Percentiles rank a stretch among this genome's conserved stretches.
These are phyloP conservation scores for Nicotiana otophora DNA, from an alignment of 257 asterid species.

Conservation along the genomic window DNA sequence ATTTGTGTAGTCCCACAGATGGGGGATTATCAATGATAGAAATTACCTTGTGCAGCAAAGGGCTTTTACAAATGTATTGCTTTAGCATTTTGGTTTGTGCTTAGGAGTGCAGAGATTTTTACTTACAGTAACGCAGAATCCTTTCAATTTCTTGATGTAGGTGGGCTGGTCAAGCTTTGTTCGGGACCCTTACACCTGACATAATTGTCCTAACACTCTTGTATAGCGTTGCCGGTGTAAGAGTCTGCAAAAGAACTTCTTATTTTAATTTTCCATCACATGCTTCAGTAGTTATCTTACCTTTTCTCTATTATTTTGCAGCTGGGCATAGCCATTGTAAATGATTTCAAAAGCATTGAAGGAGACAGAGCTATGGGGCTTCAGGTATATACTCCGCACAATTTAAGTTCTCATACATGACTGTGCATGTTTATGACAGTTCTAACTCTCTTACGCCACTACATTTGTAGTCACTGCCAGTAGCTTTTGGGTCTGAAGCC, in stretches of 20 bases:
- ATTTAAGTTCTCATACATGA: background rate
- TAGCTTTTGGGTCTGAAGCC: constrained; percentile 89
- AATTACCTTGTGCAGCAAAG: background rate
- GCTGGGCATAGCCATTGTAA: constrained; percentile 96
- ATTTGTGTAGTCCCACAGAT: background rate
- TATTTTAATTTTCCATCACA: background rate
- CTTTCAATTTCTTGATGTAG: constrained; percentile 33
- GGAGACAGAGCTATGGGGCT: constrained; percentile 93
- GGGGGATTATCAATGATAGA: background rate
- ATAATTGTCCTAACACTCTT: constrained; percentile 75
- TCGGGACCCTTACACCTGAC: constrained; percentile 88
- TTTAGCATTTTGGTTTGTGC: background rate
- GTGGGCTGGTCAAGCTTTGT: constrained; percentile 99
- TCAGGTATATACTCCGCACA: constrained; percentile 46
- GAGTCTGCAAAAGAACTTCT: constrained; percentile 11
- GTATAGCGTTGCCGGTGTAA: constrained; percentile 93
- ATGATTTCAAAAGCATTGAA: constrained; percentile 93
- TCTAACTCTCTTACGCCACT: constrained; percentile 3
- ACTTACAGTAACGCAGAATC: constrained; percentile 8
- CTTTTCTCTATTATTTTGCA: constrained; percentile 20
- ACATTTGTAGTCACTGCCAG: constrained; percentile 80
- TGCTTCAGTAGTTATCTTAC: background rate
- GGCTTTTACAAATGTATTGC: background rate
- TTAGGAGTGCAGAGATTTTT: background rate
- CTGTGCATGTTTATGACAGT: background rate